Percentiles rank a stretch among this genome's conserved stretches.
Conservation (phyloP, 202 grass and related monocot genomes). For the Cymbopogon flexuosus region DNA sequence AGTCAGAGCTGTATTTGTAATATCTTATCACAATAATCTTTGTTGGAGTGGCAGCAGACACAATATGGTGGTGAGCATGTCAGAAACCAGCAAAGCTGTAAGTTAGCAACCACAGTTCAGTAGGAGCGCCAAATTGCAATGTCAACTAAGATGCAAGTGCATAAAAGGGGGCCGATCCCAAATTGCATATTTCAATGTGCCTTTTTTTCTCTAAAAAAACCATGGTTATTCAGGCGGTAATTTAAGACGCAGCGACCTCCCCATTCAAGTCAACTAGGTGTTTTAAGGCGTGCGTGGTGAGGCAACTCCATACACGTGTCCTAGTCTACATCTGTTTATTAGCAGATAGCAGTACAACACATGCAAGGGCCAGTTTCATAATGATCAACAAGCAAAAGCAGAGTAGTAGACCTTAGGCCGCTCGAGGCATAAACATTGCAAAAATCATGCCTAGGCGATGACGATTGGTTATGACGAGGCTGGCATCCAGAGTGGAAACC, state of each 20-base stretch:
- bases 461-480: background rate
- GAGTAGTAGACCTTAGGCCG: background rate
- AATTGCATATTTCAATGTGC: background rate
- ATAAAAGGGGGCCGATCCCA: background rate
- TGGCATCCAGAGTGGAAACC: background rate
- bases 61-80: background rate
- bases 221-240: too few species aligned
- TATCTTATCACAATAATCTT: background rate
- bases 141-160: background rate
- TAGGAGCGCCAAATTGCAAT: background rate
- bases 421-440: background rate
- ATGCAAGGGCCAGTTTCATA: too few species aligned
- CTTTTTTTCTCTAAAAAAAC: too few species aligned
- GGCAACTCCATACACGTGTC: too few species aligned
- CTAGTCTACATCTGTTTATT: too few species aligned
- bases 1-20: background rate
- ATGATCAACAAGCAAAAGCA: background rate
- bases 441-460: background rate
- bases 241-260: too few species aligned
- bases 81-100: background rate
- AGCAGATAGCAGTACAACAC: too few species aligned
- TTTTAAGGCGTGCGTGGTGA: too few species aligned
- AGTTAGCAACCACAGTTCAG: background rate
- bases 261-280: too few species aligned
- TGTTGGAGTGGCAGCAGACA: background rate